Evolutionary conservation across 352 stramenopile species (phyloP), one percentile per base, ranked within the genome.

Genomic region (Phytophthora pini): DNA sequence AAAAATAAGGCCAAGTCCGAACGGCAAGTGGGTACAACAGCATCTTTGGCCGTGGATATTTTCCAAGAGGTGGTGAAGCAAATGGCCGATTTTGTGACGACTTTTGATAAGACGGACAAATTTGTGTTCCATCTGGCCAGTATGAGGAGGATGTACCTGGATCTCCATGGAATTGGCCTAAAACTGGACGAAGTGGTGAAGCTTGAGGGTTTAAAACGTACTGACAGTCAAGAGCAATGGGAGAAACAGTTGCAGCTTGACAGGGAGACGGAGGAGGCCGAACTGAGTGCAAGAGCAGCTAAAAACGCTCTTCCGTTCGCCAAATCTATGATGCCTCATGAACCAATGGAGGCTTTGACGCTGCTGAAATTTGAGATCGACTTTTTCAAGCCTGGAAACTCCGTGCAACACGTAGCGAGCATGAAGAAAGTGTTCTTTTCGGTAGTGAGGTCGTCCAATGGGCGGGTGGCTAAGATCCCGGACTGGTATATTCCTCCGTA

Each of bases 371-470:
- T 66, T 22, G 70, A 77, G 38, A 74, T 77, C 3, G 70, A 77
- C 43, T 74, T 58, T 24, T 74, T 63, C 51, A 70, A 66, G 47
- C 31, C 56, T 13, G 50, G 36, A 20, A 74, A 77, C 38, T 68
- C 65, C 1, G 27, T 34, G 5, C 58, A 54, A 10, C 70, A 77
- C n/a, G 65, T 71, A 27, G 65, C 65, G 0, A 68, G 55, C 24
- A 77, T 77, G 70, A 77, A 74, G 36, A 67, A 66, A 22, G 60
- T 77, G 0, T 77, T 77, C 44, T 77, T 77, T 39, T 67, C 52
- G 7, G 62, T 77, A 4, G 68, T 77, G 22, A 32, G 68, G 4
- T 77, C 68, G 20, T 77, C 68, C 0, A 77, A 73, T 44, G 68
- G 62, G 6, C 56, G 64, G 7, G 68, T 77, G 13, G 57, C 64